Evolutionary conservation across 2,329 filamentous ascomycete species (phyloP).

Genomic region (Botrytis fabae): DNA sequence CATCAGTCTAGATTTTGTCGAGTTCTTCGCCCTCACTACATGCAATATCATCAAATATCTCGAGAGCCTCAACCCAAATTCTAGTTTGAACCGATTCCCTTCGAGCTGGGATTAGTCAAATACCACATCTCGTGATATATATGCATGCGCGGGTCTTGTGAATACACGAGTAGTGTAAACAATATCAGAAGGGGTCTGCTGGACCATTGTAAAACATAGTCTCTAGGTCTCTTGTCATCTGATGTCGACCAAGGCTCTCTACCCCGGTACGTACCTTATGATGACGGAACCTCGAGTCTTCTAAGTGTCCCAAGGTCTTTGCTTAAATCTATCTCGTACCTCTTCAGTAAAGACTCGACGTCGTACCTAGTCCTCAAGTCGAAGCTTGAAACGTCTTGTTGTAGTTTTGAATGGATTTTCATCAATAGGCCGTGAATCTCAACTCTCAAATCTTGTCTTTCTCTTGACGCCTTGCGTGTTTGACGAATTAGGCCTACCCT

Average conservation of each 20-base stretch:
- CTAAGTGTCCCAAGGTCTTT: background rate
- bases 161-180: background rate
- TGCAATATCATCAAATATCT: background rate
- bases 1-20: background rate
- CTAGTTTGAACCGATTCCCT: background rate
- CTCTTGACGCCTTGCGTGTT: conserved; percentile 39
- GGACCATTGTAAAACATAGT: background rate
- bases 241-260: background rate
- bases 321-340: background rate
- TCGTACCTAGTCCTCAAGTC: background rate
- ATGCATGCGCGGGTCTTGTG: conserved; percentile 24
- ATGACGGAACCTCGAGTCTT: background rate
- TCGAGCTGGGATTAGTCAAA: background rate
- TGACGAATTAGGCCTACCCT: conserved; percentile 37
- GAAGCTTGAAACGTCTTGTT: background rate
- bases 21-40: background rate
- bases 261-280: background rate
- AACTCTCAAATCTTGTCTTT: conserved; percentile 41
- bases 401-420: background rate
- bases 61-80: background rate
- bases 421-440: conserved; percentile 24
- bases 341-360: background rate
- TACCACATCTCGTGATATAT: conserved; percentile 26
- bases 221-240: background rate
- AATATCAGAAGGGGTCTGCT: conserved; percentile 4